These are phyloP conservation scores for Erysimum cheiranthoides DNA, from an alignment of 345 rosid species.

Conservation along the genomic window DNA sequence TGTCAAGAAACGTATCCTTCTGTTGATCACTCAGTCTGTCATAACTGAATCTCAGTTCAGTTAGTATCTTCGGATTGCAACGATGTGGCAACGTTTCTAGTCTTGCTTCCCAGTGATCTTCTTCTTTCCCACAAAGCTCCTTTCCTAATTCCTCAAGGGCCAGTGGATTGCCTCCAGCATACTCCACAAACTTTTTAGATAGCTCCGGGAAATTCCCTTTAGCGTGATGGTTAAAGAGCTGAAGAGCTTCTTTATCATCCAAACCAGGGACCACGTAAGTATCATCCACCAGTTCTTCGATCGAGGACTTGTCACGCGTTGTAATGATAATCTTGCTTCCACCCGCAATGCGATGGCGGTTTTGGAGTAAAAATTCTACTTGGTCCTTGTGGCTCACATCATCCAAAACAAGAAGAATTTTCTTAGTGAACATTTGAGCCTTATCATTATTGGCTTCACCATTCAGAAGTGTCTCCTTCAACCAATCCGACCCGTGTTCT, in stretches of 20 bases:
- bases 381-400: no score
- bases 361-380: no score
- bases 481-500: no score
- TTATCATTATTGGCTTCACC: no score
- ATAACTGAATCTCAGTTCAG: not conserved
- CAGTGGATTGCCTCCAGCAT: slow-evolving; percentile 46
- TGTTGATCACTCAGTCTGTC: not conserved
- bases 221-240: slow-evolving; percentile 23
- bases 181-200: slow-evolving; percentile 4
- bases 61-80: slow-evolving; percentile 3
- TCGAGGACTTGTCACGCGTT: slow-evolving; percentile 25
- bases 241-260: not conserved
- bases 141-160: slow-evolving; percentile 47
- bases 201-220: not conserved
- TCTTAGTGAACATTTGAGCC: no score
- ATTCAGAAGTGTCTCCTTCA: no score
- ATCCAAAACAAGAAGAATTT: no score
- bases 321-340: slow-evolving; percentile 38
- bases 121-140: not conserved
- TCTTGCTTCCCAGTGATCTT: slow-evolving; percentile 25
- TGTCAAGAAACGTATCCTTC: slow-evolving; percentile 44
- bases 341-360: no score
- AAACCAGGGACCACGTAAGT: slow-evolving; percentile 7
- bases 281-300: not conserved
- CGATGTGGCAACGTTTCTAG: slow-evolving; percentile 16